Conservation (phyloP, 768 basidiomycete genomes). For the Russula compacta region DNA sequence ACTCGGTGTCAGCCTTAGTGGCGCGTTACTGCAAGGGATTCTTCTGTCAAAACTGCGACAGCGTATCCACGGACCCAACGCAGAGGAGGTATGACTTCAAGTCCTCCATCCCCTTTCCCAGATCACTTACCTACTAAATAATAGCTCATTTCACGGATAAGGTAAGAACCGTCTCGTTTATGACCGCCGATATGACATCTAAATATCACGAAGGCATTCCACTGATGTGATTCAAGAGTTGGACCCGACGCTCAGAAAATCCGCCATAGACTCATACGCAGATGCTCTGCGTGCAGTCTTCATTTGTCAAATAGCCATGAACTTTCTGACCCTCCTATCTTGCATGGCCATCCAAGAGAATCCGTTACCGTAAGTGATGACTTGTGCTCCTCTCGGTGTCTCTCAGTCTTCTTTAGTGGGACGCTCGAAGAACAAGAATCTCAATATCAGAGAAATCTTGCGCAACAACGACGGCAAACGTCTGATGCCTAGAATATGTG, state of each 20-base stretch:
- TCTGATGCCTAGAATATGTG: conserved; percentile 7
- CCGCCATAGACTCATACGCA: conserved; percentile 70
- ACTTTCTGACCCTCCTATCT: conserved; percentile 55
- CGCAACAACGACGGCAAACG: not conserved
- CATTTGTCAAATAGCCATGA: conserved; percentile 64
- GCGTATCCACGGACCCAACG: conserved; percentile 68
- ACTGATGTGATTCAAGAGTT: conserved; percentile 64
- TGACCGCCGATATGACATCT: conserved; percentile 1
- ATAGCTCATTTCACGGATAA: conserved; percentile 67
- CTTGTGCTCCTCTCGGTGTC: not conserved
- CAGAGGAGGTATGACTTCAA: conserved; percentile 50
- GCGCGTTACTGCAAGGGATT: conserved; percentile 75
- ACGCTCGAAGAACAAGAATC: conserved; percentile 55
- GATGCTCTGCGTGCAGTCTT: conserved; percentile 76
- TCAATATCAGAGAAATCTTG: conserved; percentile 33
- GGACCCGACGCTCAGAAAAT: conserved; percentile 41
- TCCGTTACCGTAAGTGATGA: conserved; percentile 39
- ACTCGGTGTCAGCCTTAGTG: conserved; percentile 83
- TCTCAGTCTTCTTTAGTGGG: conserved; percentile 33
- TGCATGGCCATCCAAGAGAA: conserved; percentile 73
- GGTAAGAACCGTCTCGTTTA: conserved; percentile 30
- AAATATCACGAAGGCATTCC: conserved; percentile 43
- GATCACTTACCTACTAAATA: conserved; percentile 16
- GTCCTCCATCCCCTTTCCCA: conserved; percentile 4
- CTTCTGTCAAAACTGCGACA: conserved; percentile 59